Evolutionary conservation across 2,329 filamentous ascomycete species (phyloP), one percentile per base, ranked within the genome.

Genomic region (Cytospora schulzeri): DNA sequence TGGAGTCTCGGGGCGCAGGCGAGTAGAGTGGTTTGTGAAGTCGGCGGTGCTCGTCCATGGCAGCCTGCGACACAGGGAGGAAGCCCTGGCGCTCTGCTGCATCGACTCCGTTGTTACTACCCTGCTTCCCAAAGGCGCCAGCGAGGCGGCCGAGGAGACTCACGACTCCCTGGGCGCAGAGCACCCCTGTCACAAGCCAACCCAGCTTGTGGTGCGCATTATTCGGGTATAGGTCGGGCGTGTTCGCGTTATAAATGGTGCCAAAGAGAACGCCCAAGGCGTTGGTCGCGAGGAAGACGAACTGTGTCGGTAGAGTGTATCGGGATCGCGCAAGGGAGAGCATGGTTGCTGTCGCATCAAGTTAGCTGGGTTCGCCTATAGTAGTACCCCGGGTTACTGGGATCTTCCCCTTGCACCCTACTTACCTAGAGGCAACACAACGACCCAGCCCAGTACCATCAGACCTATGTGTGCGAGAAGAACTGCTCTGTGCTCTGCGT

Each of bases 161-260:
- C 73, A 96, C 79, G 48, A 90, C 71, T 19, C 90, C 83, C 78
- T 97, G 94, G 0, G 84, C 87, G 60, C 82, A 82, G 14, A 91
- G 82, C 4, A 93, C 80, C 81, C 86, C 90, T 3, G 90, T 94
- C 33, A 90, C 83, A 51, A 91, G 81, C 94, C 94, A 98, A 62
- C 93, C 93, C 52, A 94, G 83, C 75, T 91, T 93, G 79, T 93
- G 88, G 75, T 97, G 93, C n/a, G 90, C 86, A 73, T 96, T 96
- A 73, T 91, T 89, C 35, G 88, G 88, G 74, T 97, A 97, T 26
- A 97, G 79, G 73, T 97, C 91, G 1, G 93, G 92, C 0, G 92
- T 96, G 68, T 85, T 87, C 64, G 85, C 82, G 74, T 95, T 92
- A 80, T 97, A 97, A 38, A 92, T 79, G 57, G 85, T 83, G 9